phyloP scores from a whole-genome alignment of 2,329 filamentous ascomycete genomes.

The Diaporthe sp. region DNA sequence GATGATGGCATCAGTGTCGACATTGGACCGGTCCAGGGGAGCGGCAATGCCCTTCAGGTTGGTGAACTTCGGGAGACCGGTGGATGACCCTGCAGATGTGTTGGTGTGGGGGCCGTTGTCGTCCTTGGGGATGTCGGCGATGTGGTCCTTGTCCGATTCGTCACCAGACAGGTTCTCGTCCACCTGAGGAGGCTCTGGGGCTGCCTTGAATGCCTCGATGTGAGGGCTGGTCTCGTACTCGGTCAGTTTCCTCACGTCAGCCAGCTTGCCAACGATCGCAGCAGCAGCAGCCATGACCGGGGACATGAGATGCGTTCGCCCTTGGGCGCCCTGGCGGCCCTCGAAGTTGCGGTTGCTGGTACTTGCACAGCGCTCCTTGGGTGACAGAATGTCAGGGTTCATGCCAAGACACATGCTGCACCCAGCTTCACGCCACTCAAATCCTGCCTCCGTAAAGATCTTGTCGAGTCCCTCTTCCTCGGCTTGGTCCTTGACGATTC shows the following conservation, averaged over 20 bases:
- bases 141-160: slow-evolving; percentile 66
- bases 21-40: slow-evolving; percentile 87
- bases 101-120: slow-evolving; percentile 74
- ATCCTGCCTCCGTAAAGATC: slow-evolving; percentile 91
- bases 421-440: slow-evolving; percentile 97
- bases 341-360: slow-evolving; percentile 99
- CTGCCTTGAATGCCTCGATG: slow-evolving; percentile 67
- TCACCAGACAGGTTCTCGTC: slow-evolving; percentile 68
- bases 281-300: slow-evolving; percentile 96
- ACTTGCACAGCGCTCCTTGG: slow-evolving; percentile 92
- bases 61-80: slow-evolving; percentile 87
- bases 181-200: slow-evolving; percentile 60
- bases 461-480: slow-evolving; percentile 94
- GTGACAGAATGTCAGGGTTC: slow-evolving; percentile 97
- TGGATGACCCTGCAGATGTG: slow-evolving; percentile 62
- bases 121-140: slow-evolving; percentile 74
- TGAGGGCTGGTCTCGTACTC: slow-evolving; percentile 71
- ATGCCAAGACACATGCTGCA: slow-evolving; percentile 99
- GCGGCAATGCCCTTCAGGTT: slow-evolving; percentile 89
- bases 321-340: slow-evolving; percentile 91
- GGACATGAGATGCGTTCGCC: slow-evolving; percentile 95
- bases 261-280: slow-evolving; percentile 89
- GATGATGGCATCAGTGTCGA: slow-evolving; percentile 99
- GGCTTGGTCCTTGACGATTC: slow-evolving; percentile 91
- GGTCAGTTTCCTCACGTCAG: slow-evolving; percentile 88